Evolutionary conservation across 2,329 filamentous ascomycete species (phyloP).

Genomic region (Thielaviopsis musarum): DNA sequence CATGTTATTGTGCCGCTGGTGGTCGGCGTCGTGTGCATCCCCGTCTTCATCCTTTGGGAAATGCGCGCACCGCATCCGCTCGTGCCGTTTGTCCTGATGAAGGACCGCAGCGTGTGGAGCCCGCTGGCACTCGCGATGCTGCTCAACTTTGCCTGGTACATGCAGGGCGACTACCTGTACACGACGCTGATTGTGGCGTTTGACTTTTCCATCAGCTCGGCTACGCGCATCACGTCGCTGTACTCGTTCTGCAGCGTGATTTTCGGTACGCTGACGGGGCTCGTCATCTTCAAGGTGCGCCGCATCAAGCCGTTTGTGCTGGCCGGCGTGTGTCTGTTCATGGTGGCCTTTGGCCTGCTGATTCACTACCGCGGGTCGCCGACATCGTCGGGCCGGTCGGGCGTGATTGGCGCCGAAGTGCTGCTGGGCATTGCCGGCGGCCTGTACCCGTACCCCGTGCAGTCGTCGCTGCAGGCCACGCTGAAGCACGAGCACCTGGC

Average conservation of each 20-base stretch:
- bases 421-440: slow-evolving; percentile 46
- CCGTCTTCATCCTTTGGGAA: slow-evolving; percentile 34
- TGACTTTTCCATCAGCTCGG: slow-evolving; percentile 36
- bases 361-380: slow-evolving; percentile 44
- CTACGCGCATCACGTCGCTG: slow-evolving; percentile 41
- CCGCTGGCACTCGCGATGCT: slow-evolving; percentile 40
- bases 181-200: slow-evolving; percentile 46
- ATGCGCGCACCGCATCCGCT: slow-evolving; percentile 33
- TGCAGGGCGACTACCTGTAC: slow-evolving; percentile 48
- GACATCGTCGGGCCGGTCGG: slow-evolving; percentile 26
- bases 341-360: slow-evolving; percentile 48
- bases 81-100: slow-evolving; percentile 42
- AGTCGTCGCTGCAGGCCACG: slow-evolving; percentile 27
- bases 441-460: slow-evolving; percentile 37
- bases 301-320: slow-evolving; percentile 49
- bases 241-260: slow-evolving; percentile 43
- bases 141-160: slow-evolving; percentile 42
- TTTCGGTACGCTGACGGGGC: slow-evolving; percentile 36
- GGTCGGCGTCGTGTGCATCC: slow-evolving; percentile 29
- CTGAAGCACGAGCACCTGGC: slow-evolving; percentile 38
- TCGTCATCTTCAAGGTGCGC: slow-evolving; percentile 39
- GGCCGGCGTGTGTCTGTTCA: slow-evolving; percentile 39
- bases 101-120: slow-evolving; percentile 47
- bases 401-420: slow-evolving; percentile 45
- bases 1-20: slow-evolving; percentile 29